These are phyloP conservation scores for Heimioporus sp. DNA, from an alignment of 768 basidiomycete genomes.

Conservation along the genomic window DNA sequence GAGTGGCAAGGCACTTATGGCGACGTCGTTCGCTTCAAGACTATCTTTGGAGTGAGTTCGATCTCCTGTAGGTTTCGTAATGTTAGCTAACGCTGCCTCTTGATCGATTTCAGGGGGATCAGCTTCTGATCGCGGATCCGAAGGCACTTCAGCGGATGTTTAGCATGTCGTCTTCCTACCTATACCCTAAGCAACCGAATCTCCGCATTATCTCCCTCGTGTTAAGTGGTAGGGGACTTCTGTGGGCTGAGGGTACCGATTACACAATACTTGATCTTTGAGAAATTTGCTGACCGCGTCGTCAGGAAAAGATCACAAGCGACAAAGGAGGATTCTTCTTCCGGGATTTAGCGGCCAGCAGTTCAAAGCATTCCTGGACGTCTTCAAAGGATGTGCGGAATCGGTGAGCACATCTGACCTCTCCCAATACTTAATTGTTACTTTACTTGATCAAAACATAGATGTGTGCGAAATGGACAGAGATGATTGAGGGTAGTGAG, in stretches of 20 bases:
- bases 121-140: slow-evolving; percentile 45
- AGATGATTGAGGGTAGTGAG: no score
- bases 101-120: slow-evolving; percentile 35
- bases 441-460: no score
- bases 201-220: slow-evolving; percentile 14
- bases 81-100: slow-evolving; percentile 7
- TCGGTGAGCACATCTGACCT: slow-evolving; percentile 4
- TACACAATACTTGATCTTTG: background rate
- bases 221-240: slow-evolving; percentile 33
- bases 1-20: slow-evolving; percentile 32
- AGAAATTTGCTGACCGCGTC: slow-evolving; percentile 3
- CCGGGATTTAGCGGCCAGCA: slow-evolving; percentile 54
- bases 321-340: slow-evolving; percentile 52
- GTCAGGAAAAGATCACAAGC: slow-evolving; percentile 41
- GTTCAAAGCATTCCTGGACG: slow-evolving; percentile 46
- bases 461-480: no score
- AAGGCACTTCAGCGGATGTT: slow-evolving; percentile 42
- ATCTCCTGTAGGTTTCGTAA: background rate
- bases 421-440: no score
- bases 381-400: slow-evolving; percentile 41
- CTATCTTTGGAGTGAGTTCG: slow-evolving; percentile 22
- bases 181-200: slow-evolving; percentile 37
- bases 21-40: slow-evolving; percentile 26
- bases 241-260: slow-evolving; percentile 40
- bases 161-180: slow-evolving; percentile 37